Percentiles rank a stretch among this genome's conserved stretches.
These are phyloP conservation scores for Themeda triandra DNA, from an alignment of 176 grass and related monocot genomes.

Conservation along the genomic window DNA sequence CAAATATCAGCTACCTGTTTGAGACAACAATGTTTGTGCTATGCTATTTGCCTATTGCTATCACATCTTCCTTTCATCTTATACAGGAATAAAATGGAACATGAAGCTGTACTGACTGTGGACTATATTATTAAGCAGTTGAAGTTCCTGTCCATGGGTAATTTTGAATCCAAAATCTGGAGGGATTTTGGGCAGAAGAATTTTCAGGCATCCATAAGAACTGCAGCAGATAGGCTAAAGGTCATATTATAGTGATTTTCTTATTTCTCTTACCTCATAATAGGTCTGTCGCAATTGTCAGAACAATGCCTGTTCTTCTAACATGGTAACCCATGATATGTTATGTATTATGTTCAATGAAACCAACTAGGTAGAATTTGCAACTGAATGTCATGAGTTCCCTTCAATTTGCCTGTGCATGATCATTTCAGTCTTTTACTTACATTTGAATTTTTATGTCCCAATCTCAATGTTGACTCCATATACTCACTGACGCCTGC, in stretches of 20 bases:
- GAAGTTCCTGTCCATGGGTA: constrained; percentile 32
- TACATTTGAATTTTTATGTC: constrained; percentile 2
- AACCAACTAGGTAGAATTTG: background rate
- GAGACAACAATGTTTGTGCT: background rate
- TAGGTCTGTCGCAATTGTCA: background rate
- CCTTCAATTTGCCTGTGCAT: background rate
- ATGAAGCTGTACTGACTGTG: background rate
- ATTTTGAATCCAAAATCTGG: constrained; percentile 53
- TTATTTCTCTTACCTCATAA: background rate
- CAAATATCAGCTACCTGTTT: background rate
- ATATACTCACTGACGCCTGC: background rate
- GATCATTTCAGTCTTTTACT: background rate
- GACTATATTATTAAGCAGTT: constrained; percentile 34
- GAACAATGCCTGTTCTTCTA: background rate
- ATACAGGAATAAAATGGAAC: constrained; percentile 49
- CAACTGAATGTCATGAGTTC: background rate
- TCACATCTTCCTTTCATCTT: constrained; percentile 25
- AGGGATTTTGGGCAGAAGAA: constrained; percentile 21
- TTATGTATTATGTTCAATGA: background rate
- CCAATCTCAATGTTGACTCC: background rate
- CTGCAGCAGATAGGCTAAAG: constrained; percentile 45
- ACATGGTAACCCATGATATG: background rate
- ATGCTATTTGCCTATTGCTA: too few species aligned
- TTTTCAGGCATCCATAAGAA: constrained; percentile 13
- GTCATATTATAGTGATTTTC: constrained; percentile 10